phyloP scores from a whole-genome alignment of 2,329 filamentous ascomycete species.

The Botryotinia convoluta region DNA sequence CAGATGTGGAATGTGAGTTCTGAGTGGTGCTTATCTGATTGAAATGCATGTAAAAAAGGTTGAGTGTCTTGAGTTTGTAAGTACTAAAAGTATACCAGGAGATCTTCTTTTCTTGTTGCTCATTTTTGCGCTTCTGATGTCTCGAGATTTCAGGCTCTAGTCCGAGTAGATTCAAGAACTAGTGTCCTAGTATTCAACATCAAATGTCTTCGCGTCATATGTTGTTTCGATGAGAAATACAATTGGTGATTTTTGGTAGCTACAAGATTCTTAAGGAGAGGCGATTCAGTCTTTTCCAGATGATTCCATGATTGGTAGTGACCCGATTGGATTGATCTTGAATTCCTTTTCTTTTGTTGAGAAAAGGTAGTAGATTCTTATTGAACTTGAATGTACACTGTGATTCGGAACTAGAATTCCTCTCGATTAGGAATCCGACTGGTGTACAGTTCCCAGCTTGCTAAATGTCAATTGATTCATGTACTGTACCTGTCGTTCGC shows the following conservation, averaged over 20 bases:
- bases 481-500: neutral
- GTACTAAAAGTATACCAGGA: neutral
- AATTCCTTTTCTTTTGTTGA: neutral
- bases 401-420: neutral
- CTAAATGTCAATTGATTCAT: neutral
- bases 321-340: neutral
- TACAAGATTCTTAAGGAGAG: neutral
- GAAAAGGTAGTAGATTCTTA: neutral
- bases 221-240: neutral
- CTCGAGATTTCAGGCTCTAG: too few species aligned
- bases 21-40: neutral
- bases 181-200: neutral
- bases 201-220: neutral
- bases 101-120: neutral
- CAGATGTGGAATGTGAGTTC: neutral
- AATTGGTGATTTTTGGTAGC: neutral
- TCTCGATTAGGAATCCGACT: neutral
- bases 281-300: neutral
- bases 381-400: too few species aligned
- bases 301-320: neutral
- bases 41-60: neutral
- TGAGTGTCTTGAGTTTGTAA: neutral
- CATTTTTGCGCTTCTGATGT: neutral
- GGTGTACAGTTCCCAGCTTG: neutral
- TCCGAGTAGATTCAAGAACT: neutral